Percentiles rank a stretch among this genome's conserved stretches.
These are phyloP conservation scores for Colletotrichum ledebouriae DNA, from an alignment of 2,329 filamentous ascomycete genomes.

Conservation along the genomic window DNA sequence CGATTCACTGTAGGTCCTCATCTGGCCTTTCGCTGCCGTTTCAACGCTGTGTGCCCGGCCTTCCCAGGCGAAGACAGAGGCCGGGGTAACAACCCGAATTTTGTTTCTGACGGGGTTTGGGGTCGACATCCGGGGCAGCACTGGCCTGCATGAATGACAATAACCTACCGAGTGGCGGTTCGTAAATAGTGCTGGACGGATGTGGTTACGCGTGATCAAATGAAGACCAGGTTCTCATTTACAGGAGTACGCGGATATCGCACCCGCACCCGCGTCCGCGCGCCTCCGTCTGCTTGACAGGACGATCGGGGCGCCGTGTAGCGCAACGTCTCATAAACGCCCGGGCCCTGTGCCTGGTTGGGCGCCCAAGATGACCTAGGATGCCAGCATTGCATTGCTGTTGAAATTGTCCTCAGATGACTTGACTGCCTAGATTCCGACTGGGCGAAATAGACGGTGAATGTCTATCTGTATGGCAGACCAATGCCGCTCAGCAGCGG, in stretches of 20 bases:
- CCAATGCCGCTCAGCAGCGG: no score
- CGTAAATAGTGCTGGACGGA: no score
- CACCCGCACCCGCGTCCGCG: constrained; percentile 1
- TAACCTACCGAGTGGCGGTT: not conserved
- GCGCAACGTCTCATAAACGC: constrained; percentile 8
- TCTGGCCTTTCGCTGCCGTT: constrained; percentile 27
- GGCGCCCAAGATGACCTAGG: no score
- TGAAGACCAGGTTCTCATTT: constrained; percentile 1
- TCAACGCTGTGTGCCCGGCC: constrained; percentile 33
- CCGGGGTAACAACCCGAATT: not conserved
- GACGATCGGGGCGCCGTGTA: constrained; percentile 8
- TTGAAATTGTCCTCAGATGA: no score
- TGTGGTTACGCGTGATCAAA: constrained; percentile 1
- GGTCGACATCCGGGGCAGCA: not conserved
- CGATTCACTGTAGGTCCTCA: not conserved
- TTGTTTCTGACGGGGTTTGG: not conserved
- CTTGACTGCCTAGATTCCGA: not conserved
- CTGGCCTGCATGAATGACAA: not conserved
- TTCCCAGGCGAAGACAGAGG: not conserved
- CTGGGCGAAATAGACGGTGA: no score
- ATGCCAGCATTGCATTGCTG: no score
- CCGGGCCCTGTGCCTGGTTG: not conserved
- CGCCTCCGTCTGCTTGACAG: constrained; percentile 8
- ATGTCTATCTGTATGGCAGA: no score
- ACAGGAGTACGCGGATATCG: constrained; percentile 18